phyloP scores from a whole-genome alignment of 208 protist genomes.

The Leishmania martiniquensis region DNA sequence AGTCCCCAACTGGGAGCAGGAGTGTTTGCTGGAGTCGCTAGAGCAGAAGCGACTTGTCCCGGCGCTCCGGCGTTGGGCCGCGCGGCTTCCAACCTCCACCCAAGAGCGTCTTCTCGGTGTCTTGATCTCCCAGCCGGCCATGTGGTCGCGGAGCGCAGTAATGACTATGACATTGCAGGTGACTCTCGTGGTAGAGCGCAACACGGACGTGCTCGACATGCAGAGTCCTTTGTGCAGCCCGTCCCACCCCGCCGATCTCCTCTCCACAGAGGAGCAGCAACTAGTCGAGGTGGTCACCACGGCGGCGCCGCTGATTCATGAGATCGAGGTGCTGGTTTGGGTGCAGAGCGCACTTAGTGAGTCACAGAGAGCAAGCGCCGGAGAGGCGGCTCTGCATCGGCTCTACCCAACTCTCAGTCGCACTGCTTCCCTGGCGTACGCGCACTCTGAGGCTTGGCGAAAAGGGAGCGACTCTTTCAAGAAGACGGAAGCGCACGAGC shows the following conservation, averaged over 20 bases:
- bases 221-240: conserved; percentile 69
- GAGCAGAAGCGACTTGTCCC: conserved; percentile 76
- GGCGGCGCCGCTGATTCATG: conserved; percentile 51
- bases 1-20: neutral
- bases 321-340: conserved; percentile 52
- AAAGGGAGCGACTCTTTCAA: neutral
- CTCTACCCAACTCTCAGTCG: conserved; percentile 24
- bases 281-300: conserved; percentile 66
- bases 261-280: conserved; percentile 70
- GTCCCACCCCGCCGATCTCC: conserved; percentile 51
- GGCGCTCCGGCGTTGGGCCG: conserved; percentile 60
- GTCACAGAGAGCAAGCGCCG: neutral
- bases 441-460: neutral
- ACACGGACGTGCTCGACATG: conserved; percentile 42
- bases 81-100: conserved; percentile 40
- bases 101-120: conserved; percentile 44
- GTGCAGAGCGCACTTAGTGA: conserved; percentile 14
- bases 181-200: conserved; percentile 48
- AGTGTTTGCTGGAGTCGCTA: conserved; percentile 65
- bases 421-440: neutral
- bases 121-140: conserved; percentile 55
- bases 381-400: conserved; percentile 12
- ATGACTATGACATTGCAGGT: conserved; percentile 37
- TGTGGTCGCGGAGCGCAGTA: neutral
- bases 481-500: neutral